These are phyloP conservation scores for Bothia castanella DNA, from an alignment of 1,284 basidiomycete species.

Conservation along the genomic window DNA sequence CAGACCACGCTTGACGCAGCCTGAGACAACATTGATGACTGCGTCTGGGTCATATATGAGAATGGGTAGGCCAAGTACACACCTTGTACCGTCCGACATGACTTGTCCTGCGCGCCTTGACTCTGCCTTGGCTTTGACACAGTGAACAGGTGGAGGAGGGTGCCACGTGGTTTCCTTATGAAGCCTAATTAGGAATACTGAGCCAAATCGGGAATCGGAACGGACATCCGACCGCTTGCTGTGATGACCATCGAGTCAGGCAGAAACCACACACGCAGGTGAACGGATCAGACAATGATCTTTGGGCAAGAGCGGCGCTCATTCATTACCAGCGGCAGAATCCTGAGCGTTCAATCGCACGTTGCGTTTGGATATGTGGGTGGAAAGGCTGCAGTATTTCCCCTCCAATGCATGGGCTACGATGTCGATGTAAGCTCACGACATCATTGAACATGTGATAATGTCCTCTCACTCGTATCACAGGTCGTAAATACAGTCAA, in stretches of 20 bases:
- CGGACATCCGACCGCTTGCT: too few species aligned
- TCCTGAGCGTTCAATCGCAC: slow-evolving; percentile 89
- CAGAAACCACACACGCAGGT: background rate
- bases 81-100: slow-evolving; percentile 36
- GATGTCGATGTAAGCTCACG: slow-evolving; percentile 86
- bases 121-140: background rate
- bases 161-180: slow-evolving; percentile 16
- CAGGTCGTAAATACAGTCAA: slow-evolving; percentile 95
- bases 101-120: background rate
- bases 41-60: background rate
- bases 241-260: slow-evolving; percentile 9
- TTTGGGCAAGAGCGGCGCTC: slow-evolving; percentile 12
- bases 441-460: background rate
- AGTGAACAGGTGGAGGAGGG: background rate
- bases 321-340: slow-evolving; percentile 32
- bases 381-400: slow-evolving; percentile 91
- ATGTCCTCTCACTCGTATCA: slow-evolving; percentile 28
- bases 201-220: background rate
- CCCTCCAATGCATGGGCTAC: slow-evolving; percentile 91
- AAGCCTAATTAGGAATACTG: slow-evolving; percentile 12
- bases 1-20: slow-evolving; percentile 70
- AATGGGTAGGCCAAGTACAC: slow-evolving; percentile 2
- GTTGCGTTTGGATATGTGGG: slow-evolving; percentile 97
- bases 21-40: slow-evolving; percentile 35
- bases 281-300: too few species aligned